Base-by-base conservation (phyloP, 495 filamentous ascomycete species). In the Aspergillus hancockii region DNA sequence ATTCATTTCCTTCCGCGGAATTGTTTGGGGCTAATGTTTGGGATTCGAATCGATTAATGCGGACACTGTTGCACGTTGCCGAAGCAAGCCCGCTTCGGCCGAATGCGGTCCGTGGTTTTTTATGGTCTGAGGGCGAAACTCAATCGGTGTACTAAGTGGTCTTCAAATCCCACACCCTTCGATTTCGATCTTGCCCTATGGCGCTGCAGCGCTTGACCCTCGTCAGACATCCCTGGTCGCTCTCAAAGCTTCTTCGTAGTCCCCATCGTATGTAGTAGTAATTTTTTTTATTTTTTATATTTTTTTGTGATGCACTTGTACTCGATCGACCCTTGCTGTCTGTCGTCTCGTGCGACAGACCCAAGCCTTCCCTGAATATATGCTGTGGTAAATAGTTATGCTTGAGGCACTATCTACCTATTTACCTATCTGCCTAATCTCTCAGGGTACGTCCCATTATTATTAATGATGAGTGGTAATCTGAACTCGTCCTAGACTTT, bases 61-160 rank as follows among this genome's bases (percentile, higher is more conserved):
- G 47, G 54, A 18, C 14, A 12, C 40, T 34, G 41, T 23, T 8
- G 18, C 43, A 47, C 21, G 43, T 47, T 30, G 55, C 55, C 55
- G 55, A 57, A 38, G 18, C 36, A 40, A 49, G n/a, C 30, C 55
- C 55, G 55, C 31, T 57, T 57, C 55, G 55, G 55, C 55, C 55
- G 55, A 57, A 57, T 16, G 19, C 43, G 43, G 43, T 22, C 43
- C 1, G 43, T 47, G 43, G 41, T 45, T 4, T 4, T 32, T 32
- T 47, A 47, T 47, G 43, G 43, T 4, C 19, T 47, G 43, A 47
- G 43, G 43, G 22, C 43, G 43, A 47, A 47, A 47, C 19, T 47
- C 21, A 47, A 47, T 47, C 43, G 43, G 43, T 47, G 43, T 47
- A n/a, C n/a, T n/a, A n/a, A 6, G 43, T 47, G 1, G 3, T 43